Base-by-base conservation (phyloP, 345 rosid genomes). In the Lepidium sativum region DNA sequence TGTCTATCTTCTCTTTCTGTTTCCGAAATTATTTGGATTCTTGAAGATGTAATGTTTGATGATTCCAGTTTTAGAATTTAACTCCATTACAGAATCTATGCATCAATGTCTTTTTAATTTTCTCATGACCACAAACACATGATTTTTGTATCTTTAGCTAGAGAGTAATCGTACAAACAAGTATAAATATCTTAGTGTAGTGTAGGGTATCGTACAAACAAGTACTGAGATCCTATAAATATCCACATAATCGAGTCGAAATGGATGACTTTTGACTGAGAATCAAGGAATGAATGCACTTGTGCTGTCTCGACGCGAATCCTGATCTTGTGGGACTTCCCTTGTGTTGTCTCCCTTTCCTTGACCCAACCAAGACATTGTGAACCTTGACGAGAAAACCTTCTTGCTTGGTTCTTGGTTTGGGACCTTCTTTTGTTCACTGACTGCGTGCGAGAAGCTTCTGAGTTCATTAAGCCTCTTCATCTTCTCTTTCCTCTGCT, bases 401-500 rank as follows among this genome's bases (percentile, higher is more conserved):
- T 60, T 73, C 63, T 73, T 73, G 57, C 16, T 67, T 60, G 77
- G 8, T 53, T 67, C 63, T 53, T 60, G 20, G 1, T 37, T 53
- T 60, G 58, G 29, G 32, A 10, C 21, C n/a, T 73, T 73, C 57
- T 58, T 65, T 29, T 71, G 69, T 43, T 37, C 77, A 42, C 68
- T 66, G 9, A 60, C 77, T 6, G 77, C 72, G 53, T 67, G 67
- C 1, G 77, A 73, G 57, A 52, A 73, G 63, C 77, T 67, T 4
- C 77, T 60, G 27, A 73, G 77, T 45, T 73, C 77, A 39, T 67
- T 66, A 4, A 73, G 77, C 31, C 77, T 63, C 23, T 73, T 73
- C 77, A 73, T 73, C 63, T 73, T 73, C 45, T 73, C 77, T 66
- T 73, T 73, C 68, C 67, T 60, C 18, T 73, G 77, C 23, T 73